Conservation (phyloP, 1,139 yeast genomes). For the Martiniozyma asiatica region DNA sequence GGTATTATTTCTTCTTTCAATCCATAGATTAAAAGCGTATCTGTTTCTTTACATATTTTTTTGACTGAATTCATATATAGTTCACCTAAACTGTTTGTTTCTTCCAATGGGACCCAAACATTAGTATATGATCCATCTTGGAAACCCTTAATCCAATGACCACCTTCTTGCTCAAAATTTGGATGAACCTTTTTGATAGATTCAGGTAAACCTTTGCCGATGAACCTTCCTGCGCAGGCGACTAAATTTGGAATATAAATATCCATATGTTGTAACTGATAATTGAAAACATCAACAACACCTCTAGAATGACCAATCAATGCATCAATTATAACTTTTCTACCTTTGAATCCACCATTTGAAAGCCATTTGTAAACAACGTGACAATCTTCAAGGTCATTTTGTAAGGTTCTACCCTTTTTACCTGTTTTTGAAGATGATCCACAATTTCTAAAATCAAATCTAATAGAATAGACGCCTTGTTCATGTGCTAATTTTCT, state of each 20-base stretch:
- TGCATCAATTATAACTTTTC: conserved; percentile 36
- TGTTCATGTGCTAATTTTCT: conserved; percentile 42
- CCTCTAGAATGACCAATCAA: conserved; percentile 77
- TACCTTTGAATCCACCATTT: conserved; percentile 28
- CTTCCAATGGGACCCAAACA: conserved; percentile 36
- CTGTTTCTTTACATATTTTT: conserved; percentile 33
- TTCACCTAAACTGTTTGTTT: conserved; percentile 40
- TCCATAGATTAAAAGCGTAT: conserved; percentile 65
- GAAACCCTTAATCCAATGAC: conserved; percentile 27
- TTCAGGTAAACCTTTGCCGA: conserved; percentile 25
- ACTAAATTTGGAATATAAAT: conserved; percentile 37
- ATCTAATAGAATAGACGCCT: conserved; percentile 57
- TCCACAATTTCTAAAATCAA: conserved; percentile 85
- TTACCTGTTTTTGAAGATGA: conserved; percentile 45
- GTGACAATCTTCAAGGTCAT: conserved; percentile 61
- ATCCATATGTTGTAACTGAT: conserved; percentile 31
- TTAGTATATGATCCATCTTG: conserved; percentile 37
- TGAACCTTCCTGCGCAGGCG: conserved; percentile 62
- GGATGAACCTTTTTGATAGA: conserved; percentile 21
- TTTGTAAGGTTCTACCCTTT: conserved; percentile 47
- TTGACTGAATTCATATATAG: conserved; percentile 35
- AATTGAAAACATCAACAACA: conserved; percentile 60
- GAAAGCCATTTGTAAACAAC: conserved; percentile 35
- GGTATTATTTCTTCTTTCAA: conserved; percentile 56
- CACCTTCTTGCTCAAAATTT: conserved; percentile 26